Base-by-base conservation (phyloP, 192 early-diverging fungal species). In the Coemansia sp. region DNA sequence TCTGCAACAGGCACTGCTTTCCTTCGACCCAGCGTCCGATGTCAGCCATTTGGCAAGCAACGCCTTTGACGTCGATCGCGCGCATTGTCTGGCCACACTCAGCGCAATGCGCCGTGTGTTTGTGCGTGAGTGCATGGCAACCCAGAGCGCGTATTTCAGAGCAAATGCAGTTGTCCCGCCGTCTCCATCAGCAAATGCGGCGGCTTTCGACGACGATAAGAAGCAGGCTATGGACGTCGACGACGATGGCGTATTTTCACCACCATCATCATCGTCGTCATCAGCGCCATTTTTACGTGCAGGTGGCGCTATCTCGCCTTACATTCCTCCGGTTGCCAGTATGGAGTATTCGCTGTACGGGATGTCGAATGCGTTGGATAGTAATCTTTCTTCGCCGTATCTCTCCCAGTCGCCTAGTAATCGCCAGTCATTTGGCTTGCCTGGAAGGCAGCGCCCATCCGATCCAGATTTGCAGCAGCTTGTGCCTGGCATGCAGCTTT, bases 41-140 rank as follows among this genome's bases (percentile, higher is more conserved):
- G 66, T 74, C 45, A 71, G 70, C 33, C 67, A 70, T 0, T 62
- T 86, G 39, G 79, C 70, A 2, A 58, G 68, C 42, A 91, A 91
- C 61, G 83, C 87, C 7, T 89, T 91, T 69, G 88, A 91, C 63
- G 86, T 88, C 4, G 76, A 84, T 28, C 86, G 89, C 25, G 75
- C 74, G 15, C 71, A 84, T 30, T 72, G 87, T 30, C 63, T 88
- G 34, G 68, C 74, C 8, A 86, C 84, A 10, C 70, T 91, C 0
- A 69, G 71, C 21, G 77, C 84, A n/a, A 80, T 87, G 64, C 84
- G 85, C 42, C 66, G 73, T 3, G 66, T 83, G 21, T 86, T 86
- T 64, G 81, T 84, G 53, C 81, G 82, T 43, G 84, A 85, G 62
- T 85, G 68, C 45, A 79, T 75, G 72, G 67, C 61, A 2, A 43